These are phyloP conservation scores for Aureobasidium vineae DNA, from an alignment of 2,329 filamentous ascomycete genomes.

Conservation along the genomic window DNA sequence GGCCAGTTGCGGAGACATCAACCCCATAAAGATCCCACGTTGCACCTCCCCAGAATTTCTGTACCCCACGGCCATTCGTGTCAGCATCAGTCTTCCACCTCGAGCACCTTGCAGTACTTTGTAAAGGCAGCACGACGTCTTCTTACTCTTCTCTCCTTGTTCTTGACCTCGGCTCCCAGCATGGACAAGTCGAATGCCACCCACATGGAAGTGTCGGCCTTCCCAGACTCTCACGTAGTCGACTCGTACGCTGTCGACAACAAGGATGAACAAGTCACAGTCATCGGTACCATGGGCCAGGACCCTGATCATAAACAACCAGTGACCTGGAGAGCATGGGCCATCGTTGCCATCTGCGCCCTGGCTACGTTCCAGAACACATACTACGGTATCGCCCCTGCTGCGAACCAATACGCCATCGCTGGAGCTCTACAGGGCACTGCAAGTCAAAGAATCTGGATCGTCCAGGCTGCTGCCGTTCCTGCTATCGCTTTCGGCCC, in stretches of 20 bases:
- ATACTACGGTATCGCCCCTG: constrained; percentile 20
- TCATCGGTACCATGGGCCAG: constrained; percentile 22
- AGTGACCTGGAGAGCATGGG: constrained; percentile 14
- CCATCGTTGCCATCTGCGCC: constrained; percentile 9
- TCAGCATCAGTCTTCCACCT: not conserved
- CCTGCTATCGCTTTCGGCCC: constrained; percentile 18
- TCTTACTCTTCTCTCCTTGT: not conserved
- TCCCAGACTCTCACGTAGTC: constrained; percentile 14
- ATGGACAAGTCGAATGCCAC: constrained; percentile 3
- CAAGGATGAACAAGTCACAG: constrained; percentile 19
- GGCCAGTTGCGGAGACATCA: not conserved
- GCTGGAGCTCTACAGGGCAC: constrained; percentile 7
- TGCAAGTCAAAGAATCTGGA: constrained; percentile 21
- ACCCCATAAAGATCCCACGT: constrained; percentile 3
- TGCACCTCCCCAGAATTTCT: constrained; percentile 3
- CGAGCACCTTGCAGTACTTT: not conserved
- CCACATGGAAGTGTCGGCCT: constrained; percentile 6
- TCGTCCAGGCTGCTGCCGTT: constrained; percentile 15
- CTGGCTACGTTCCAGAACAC: constrained; percentile 10
- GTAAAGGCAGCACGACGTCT: too few species aligned
- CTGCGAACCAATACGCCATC: constrained; percentile 23
- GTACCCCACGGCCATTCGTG: not conserved
- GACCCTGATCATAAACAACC: constrained; percentile 10
- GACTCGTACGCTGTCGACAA: constrained; percentile 15
- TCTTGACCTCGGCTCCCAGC: not conserved